Conservation (phyloP, 768 basidiomycete species). For the Cystobasidium ongulense region DNA sequence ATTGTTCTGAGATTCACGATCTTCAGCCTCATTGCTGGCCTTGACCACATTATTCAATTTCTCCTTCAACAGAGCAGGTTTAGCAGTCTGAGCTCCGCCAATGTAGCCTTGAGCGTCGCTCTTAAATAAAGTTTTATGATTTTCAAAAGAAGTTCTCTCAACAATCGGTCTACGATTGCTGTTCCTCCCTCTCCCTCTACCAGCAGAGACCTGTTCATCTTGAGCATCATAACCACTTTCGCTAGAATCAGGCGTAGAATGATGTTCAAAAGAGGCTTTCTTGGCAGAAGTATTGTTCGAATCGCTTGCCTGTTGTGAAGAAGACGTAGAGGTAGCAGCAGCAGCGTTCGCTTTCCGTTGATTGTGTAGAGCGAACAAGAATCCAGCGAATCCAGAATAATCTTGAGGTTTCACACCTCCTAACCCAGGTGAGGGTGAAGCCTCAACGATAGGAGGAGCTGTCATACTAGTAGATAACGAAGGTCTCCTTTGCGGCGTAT, state of each 20-base stretch:
- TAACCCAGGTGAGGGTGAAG: not conserved
- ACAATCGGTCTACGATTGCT: not conserved
- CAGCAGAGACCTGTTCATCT: slow-evolving; percentile 5
- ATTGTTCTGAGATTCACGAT: not conserved
- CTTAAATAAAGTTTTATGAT: not conserved
- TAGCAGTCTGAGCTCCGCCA: not conserved
- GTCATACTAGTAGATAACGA: slow-evolving; percentile 5
- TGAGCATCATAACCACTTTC: slow-evolving; percentile 28
- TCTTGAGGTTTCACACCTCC: not conserved
- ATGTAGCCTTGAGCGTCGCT: not conserved
- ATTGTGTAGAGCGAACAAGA: slow-evolving; percentile 25
- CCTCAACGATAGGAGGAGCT: not conserved
- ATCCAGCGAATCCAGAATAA: slow-evolving; percentile 23
- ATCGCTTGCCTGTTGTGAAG: not conserved
- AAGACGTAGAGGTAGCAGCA: not conserved
- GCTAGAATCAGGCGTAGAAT: not conserved
- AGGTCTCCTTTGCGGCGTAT: not conserved
- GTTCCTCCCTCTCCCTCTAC: not conserved
- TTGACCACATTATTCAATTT: not conserved
- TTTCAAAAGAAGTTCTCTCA: not conserved
- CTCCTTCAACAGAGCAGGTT: slow-evolving; percentile 19
- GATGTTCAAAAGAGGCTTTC: not conserved
- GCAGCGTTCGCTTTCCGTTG: slow-evolving; percentile 9
- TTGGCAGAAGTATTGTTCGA: not conserved
- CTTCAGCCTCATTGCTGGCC: not conserved